Conservation (phyloP, 164 flowering plant genomes). For the Stephania cephalantha region DNA sequence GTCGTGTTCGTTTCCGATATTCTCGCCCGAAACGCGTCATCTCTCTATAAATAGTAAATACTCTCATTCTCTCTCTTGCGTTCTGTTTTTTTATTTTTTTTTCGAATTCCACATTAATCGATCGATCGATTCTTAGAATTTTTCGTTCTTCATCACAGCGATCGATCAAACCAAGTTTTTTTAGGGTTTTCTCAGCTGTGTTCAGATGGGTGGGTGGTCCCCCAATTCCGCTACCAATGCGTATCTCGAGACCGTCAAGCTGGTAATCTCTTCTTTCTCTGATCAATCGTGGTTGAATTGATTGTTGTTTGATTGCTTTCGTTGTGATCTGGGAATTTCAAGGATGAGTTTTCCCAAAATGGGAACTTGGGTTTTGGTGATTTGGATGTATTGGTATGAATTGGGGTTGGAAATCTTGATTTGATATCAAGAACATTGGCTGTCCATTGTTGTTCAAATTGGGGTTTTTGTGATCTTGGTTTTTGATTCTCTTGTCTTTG, state of each 20-base stretch:
- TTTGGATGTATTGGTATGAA: background rate
- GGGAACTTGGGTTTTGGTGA: background rate
- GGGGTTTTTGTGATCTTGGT: background rate
- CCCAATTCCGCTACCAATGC: slow-evolving; percentile 44
- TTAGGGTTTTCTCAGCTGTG: background rate
- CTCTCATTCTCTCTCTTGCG: background rate
- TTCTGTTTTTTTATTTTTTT: background rate
- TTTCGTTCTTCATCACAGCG: background rate
- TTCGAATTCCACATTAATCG: background rate
- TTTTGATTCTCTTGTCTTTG: too few relatives aligned
- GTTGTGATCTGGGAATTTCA: background rate
- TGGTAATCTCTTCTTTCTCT: slow-evolving; percentile 23
- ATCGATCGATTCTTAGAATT: too few relatives aligned
- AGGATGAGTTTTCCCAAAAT: background rate
- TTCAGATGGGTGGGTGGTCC: slow-evolving; percentile 41
- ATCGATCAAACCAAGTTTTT: background rate
- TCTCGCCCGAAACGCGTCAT: slow-evolving; percentile 1
- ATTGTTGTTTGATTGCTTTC: background rate
- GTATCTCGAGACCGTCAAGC: slow-evolving; percentile 43
- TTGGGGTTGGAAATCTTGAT: background rate
- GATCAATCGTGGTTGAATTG: background rate
- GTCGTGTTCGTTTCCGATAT: slow-evolving; percentile 1
- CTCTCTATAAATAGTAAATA: background rate
- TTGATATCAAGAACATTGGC: background rate
- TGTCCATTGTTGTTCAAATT: background rate